phyloP scores from a whole-genome alignment of 1,284 basidiomycete species.

The Rhodotorula sp. region DNA sequence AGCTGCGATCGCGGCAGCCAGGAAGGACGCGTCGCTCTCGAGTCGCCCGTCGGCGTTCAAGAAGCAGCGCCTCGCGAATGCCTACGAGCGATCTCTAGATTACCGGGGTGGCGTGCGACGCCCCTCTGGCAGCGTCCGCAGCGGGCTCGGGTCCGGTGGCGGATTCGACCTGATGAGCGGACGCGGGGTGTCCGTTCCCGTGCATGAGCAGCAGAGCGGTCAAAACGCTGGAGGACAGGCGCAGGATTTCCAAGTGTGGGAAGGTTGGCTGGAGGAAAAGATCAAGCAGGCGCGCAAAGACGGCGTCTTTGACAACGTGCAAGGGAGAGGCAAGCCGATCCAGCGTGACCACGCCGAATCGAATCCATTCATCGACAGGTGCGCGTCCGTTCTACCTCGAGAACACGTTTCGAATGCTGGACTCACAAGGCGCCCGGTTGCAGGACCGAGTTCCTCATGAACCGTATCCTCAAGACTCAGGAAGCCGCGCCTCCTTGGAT shows the following conservation, averaged over 20 bases:
- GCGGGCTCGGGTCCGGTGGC: background rate
- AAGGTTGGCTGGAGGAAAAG: conserved; percentile 69
- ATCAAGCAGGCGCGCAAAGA: conserved; percentile 71
- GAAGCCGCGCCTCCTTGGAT: conserved; percentile 89
- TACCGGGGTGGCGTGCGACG: conserved; percentile 19
- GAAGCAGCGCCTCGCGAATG: conserved; percentile 25
- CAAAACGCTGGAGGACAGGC: background rate
- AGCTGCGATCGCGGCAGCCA: background rate
- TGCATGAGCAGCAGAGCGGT: background rate
- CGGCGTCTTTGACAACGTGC: conserved; percentile 70
- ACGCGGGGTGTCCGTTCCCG: background rate
- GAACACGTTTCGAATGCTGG: background rate
- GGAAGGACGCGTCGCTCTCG: conserved; percentile 6
- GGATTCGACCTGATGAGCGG: conserved; percentile 1
- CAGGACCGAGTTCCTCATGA: conserved; percentile 79
- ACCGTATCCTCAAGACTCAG: conserved; percentile 79
- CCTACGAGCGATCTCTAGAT: conserved; percentile 30
- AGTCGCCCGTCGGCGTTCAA: background rate
- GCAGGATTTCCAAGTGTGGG: conserved; percentile 57
- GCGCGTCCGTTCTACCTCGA: conserved; percentile 20
- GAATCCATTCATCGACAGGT: conserved; percentile 62
- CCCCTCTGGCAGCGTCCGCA: background rate
- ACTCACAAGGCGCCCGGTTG: too few species aligned
- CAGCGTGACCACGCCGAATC: conserved; percentile 61
- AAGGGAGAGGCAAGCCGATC: conserved; percentile 73